Base-by-base conservation (phyloP, 768 basidiomycete species). In the Gelatoporia subvermispora region DNA sequence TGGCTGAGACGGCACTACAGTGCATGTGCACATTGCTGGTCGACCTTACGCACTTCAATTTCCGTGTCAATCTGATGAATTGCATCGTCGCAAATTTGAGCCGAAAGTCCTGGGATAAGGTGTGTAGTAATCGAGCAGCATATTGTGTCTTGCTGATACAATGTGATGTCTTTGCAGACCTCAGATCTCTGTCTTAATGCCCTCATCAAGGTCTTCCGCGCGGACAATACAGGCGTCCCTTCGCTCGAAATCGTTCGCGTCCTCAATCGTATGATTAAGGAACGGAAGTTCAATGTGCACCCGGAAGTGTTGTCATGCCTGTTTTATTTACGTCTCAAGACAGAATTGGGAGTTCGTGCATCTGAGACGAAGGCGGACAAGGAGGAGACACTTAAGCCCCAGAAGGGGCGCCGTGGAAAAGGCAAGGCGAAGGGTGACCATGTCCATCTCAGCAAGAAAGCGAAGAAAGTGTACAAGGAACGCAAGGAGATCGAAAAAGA, bases 21-120 rank as follows among this genome's bases (percentile, higher is more conserved):
- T 91, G 85, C 67, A 85, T 98, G 77, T 94, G 93, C 68, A 85
- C 85, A 4, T 74, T 98, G 38, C 71, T 93, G 21, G 75, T 77
- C 17, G 84, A 91, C 61, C 81, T 84, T 52, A 88, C 91, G 13
- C 93, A 98, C 69, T 99, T 99, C 81, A 99, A 98, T 71, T 98
- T 97, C 66, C 82, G 89, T 39, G 75, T 81, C 55, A 96, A 98
- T 70, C 77, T 99, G 57, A 91, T 96, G 81, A 83, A 82, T 51
- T 85, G 85, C 43, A 73, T 98, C 49, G 82, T 97, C 20, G 82
- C 85, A 42, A 80, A 81, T 13, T 67, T 98, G 41, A 93, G 93
- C 63, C 82, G 80, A 63, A 86, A 79, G 62, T 83, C 85, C 17
- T 98, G 94, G 93, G 88, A 93, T 68, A 75, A 82, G 67, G 95